A percentile compares a stretch with the other conserved stretches of the same genome.
Evolutionary conservation across 1,284 basidiomycete genomes (phyloP).

Genomic region (Mycena sp.): DNA sequence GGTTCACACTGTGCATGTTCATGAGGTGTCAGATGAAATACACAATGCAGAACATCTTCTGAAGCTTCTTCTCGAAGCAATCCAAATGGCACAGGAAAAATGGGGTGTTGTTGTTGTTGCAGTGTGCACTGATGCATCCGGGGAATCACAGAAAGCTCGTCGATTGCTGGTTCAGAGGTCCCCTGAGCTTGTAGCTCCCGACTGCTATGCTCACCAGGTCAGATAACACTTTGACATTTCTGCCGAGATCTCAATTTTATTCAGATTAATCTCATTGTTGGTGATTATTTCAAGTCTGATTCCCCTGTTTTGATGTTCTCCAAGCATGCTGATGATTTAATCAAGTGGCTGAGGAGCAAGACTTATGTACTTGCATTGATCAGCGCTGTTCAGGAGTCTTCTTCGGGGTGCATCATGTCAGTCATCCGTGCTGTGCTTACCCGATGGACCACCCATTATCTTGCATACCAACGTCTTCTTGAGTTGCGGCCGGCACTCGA

Average conservation of each 20-base stretch:
- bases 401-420: conserved; percentile 9
- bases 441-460: too few species aligned
- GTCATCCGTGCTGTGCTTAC: conserved; percentile 40
- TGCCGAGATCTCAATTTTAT: too few species aligned
- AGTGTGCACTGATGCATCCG: conserved; percentile 41
- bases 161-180: conserved; percentile 16
- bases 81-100: conserved; percentile 18
- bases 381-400: conserved; percentile 19
- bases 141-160: conserved; percentile 39
- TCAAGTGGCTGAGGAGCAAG: conserved; percentile 41
- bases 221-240: too few species aligned
- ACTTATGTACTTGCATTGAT: conserved; percentile 35
- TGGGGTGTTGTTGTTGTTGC: conserved; percentile 36
- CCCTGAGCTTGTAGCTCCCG: conserved; percentile 34
- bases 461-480: too few species aligned
- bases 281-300: conserved; percentile 39
- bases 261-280: conserved; percentile 46
- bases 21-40: too few species aligned
- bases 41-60: conserved; percentile 38
- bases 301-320: conserved; percentile 16
- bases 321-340: too few species aligned
- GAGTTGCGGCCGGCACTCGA: too few species aligned
- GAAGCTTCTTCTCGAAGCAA: conserved; percentile 28
- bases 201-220: conserved; percentile 42
- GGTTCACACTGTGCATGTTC: conserved; percentile 34